A percentile compares a stretch with the other conserved stretches of the same genome.
phyloP scores from a whole-genome alignment of 176 grass and related monocot genomes.

The Bonia amplexicaulis region DNA sequence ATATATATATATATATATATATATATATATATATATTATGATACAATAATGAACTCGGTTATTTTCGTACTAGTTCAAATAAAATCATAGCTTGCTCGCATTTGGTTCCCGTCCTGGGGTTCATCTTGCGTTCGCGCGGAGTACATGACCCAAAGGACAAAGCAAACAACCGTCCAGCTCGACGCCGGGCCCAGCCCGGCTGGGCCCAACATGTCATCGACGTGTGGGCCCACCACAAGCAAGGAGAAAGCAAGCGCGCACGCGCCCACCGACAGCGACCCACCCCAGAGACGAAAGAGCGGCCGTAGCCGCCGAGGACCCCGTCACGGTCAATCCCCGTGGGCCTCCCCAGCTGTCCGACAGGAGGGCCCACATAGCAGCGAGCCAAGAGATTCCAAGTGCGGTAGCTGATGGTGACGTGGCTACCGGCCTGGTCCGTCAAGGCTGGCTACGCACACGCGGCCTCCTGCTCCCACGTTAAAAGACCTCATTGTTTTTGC shows the following conservation, averaged over 20 bases:
- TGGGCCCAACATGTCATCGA: neutral
- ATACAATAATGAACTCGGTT: no score
- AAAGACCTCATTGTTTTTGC: neutral
- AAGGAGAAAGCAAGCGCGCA: neutral
- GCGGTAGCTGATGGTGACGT: neutral
- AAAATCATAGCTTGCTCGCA: no score
- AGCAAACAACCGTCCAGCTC: neutral
- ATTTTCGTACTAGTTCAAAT: no score
- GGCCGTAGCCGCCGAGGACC: neutral
- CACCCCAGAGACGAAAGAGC: neutral
- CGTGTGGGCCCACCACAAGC: neutral
- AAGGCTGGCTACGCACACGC: neutral
- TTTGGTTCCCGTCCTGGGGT: neutral
- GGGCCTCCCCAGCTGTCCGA: neutral
- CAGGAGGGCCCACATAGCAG: neutral
- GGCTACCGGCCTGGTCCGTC: neutral
- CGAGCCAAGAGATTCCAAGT: neutral
- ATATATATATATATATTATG: no score
- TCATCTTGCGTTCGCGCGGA: neutral
- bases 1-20: no score
- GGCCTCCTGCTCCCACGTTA: neutral
- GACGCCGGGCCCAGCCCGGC: neutral
- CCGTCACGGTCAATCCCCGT: neutral
- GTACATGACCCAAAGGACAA: neutral
- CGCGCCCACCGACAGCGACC: neutral